Evolutionary conservation across 2,329 filamentous ascomycete species (phyloP).

Genomic region (Plenodomus biglobosus): DNA sequence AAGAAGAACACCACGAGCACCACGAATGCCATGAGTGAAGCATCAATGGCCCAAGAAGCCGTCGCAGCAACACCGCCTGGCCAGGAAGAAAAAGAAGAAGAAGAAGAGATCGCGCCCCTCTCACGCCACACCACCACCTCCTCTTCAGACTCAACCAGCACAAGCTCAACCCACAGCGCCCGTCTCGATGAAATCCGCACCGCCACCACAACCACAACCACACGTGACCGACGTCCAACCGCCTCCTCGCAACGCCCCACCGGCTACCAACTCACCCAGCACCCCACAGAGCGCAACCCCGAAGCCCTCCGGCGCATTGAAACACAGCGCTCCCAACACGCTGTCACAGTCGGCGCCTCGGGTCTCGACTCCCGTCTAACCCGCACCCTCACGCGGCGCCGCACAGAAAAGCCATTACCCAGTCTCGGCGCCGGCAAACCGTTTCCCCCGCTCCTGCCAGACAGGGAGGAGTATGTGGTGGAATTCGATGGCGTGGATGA

Average conservation of each 20-base stretch:
- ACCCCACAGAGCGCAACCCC: constrained; percentile 62
- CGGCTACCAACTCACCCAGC: constrained; percentile 27
- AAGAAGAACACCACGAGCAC: constrained; percentile 3
- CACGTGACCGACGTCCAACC: constrained; percentile 20
- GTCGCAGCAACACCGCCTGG: constrained; percentile 11
- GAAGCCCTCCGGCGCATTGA: constrained; percentile 72
- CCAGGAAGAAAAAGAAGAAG: constrained; percentile 21
- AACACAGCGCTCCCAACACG: constrained; percentile 71
- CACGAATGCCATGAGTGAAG: constrained; percentile 9
- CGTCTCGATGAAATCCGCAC: constrained; percentile 37
- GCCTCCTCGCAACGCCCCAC: constrained; percentile 21
- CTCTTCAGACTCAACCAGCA: constrained; percentile 20
- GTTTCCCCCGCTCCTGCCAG: constrained; percentile 69
- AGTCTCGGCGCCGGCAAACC: constrained; percentile 71
- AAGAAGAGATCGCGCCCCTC: constrained; percentile 21
- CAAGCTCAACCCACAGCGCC: constrained; percentile 14
- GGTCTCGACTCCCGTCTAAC: constrained; percentile 44
- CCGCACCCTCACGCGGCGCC: constrained; percentile 45
- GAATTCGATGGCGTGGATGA: constrained; percentile 82
- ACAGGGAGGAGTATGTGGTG: constrained; percentile 76
- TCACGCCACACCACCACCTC: constrained; percentile 27
- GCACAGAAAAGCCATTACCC: constrained; percentile 59
- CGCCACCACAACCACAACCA: constrained; percentile 16
- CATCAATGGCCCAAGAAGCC: constrained; percentile 3
- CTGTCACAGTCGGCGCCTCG: constrained; percentile 63